Conservation (phyloP, 257 asterid species). For the Jaltomata sinuosa region DNA sequence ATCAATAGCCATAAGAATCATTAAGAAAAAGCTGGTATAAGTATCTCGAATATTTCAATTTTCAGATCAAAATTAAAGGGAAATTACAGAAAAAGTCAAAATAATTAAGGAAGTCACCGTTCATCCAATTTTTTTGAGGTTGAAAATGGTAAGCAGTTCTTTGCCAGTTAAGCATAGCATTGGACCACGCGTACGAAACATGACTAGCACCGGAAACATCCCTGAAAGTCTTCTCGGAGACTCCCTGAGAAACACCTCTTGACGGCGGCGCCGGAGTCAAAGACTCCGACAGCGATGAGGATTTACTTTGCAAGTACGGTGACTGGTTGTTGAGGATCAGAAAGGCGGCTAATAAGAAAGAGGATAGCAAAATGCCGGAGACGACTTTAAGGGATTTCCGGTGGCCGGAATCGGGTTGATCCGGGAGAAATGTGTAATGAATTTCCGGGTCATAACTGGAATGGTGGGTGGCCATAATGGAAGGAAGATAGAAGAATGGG, state of each 20-base stretch:
- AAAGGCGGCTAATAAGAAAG: constrained; percentile 17
- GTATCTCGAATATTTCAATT: background rate
- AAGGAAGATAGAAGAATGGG: background rate
- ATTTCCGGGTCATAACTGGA: constrained; percentile 25
- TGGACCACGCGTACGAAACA: constrained; percentile 46
- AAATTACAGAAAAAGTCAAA: background rate
- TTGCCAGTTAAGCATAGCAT: constrained; percentile 76
- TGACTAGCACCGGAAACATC: constrained; percentile 16
- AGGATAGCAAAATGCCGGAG: constrained; percentile 29
- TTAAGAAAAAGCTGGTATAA: background rate
- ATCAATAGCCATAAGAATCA: constrained; percentile 8
- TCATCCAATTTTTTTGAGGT: constrained; percentile 75
- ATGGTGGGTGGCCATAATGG: constrained; percentile 27
- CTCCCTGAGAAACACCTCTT: constrained; percentile 61
- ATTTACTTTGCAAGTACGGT: background rate
- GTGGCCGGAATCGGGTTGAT: constrained; percentile 10
- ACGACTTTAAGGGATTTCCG: constrained; percentile 20
- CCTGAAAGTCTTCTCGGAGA: constrained; percentile 69
- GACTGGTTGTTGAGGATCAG: constrained; percentile 10
- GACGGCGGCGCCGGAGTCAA: constrained; percentile 25
- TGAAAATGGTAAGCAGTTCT: constrained; percentile 73
- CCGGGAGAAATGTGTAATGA: constrained; percentile 30
- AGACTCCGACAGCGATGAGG: constrained; percentile 4
- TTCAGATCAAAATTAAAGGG: background rate
- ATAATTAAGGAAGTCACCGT: constrained; percentile 37